These are phyloP conservation scores for Daldinia decipiens DNA, from an alignment of 495 filamentous ascomycete genomes.

Conservation along the genomic window DNA sequence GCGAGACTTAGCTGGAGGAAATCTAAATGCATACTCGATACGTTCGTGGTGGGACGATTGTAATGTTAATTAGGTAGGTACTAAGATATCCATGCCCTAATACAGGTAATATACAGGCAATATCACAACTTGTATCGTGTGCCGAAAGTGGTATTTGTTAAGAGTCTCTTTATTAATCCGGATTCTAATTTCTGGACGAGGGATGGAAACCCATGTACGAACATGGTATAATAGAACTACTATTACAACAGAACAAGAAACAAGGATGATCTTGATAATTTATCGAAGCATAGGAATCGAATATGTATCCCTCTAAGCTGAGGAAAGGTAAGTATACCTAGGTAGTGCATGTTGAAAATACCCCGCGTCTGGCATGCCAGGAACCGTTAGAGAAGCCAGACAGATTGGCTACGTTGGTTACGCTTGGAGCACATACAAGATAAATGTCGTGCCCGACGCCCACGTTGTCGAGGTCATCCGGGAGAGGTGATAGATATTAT, in stretches of 20 bases:
- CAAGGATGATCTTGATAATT: background rate
- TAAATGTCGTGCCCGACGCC: background rate
- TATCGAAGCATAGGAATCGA: constrained; percentile 2
- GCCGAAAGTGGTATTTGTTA: background rate
- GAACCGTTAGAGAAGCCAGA: background rate
- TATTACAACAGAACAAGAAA: constrained; percentile 10
- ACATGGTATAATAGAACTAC: constrained; percentile 9
- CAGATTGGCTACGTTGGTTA: background rate
- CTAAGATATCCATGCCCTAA: background rate
- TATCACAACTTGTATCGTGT: constrained; percentile 1
- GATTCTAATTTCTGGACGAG: constrained; percentile 15
- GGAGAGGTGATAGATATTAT: background rate
- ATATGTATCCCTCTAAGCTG: no score
- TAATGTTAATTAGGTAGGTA: background rate
- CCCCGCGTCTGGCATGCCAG: constrained; percentile 3
- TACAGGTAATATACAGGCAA: background rate
- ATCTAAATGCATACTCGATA: background rate
- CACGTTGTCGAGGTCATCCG: constrained; percentile 3
- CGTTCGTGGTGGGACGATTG: background rate
- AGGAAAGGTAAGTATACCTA: background rate
- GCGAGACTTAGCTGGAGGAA: background rate
- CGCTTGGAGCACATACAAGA: background rate
- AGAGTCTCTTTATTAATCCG: background rate
- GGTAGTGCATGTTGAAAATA: constrained; percentile 4
- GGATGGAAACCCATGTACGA: constrained; percentile 18